These are phyloP conservation scores for Fusarium sp. DNA, from an alignment of 2,329 filamentous ascomycete genomes.

Conservation along the genomic window DNA sequence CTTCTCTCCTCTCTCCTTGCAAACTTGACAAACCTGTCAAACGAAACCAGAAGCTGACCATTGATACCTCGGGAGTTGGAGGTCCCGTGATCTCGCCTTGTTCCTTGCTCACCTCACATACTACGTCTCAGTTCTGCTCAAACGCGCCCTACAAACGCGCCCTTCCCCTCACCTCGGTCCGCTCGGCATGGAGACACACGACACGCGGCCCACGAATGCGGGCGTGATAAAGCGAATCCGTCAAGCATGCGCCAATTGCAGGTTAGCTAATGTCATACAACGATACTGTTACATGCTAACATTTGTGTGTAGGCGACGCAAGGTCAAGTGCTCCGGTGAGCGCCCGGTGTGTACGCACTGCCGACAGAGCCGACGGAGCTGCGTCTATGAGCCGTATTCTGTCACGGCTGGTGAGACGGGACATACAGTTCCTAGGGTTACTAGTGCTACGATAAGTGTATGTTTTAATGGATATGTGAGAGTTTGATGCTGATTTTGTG, in stretches of 20 bases:
- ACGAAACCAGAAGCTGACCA: neutral
- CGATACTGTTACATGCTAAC: neutral
- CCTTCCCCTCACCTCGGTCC: neutral
- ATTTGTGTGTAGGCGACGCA: conserved; percentile 11
- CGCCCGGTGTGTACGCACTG: conserved; percentile 23
- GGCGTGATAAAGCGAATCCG: conserved; percentile 30
- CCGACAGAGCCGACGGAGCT: conserved; percentile 19
- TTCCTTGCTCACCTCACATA: neutral
- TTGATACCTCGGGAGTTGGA: neutral
- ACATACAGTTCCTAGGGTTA: neutral
- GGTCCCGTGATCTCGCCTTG: neutral
- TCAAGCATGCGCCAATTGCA: conserved; percentile 27
- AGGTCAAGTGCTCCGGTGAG: conserved; percentile 30
- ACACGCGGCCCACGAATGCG: neutral
- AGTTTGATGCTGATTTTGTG: neutral
- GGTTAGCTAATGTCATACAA: neutral
- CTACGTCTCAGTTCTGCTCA: neutral
- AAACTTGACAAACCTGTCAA: neutral
- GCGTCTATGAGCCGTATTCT: conserved; percentile 17
- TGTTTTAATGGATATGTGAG: neutral
- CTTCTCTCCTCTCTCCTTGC: neutral
- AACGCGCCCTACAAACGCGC: neutral
- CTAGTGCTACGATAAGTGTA: neutral
- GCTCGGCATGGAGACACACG: neutral
- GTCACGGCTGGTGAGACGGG: neutral